Conservation (phyloP, 2,329 filamentous ascomycete species). For the Leptosphaerulina australis region DNA sequence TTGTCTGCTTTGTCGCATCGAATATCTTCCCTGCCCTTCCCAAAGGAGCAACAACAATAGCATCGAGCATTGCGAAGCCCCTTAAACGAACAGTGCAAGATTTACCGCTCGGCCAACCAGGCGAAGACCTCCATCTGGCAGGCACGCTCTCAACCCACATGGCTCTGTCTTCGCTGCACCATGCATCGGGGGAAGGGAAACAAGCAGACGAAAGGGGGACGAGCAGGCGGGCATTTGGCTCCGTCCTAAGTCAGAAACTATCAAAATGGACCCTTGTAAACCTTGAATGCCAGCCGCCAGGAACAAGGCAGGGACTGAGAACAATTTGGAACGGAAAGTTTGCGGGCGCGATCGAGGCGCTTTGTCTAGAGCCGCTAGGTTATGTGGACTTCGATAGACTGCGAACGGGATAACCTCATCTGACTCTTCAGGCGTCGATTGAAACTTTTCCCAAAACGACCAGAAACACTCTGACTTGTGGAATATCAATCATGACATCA, state of each 20-base stretch:
- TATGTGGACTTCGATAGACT: conserved; percentile 1
- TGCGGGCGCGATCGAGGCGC: background rate
- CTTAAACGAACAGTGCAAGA: background rate
- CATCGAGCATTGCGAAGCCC: background rate
- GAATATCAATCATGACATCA: background rate
- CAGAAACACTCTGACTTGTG: background rate
- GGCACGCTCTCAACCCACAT: background rate
- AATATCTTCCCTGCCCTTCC: background rate
- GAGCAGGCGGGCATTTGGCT: background rate
- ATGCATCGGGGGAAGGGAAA: background rate
- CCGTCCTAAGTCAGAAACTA: background rate
- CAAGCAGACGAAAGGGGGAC: background rate
- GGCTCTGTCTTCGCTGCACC: background rate
- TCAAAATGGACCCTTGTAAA: conserved; percentile 5
- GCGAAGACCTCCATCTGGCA: conserved; percentile 6
- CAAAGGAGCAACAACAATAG: background rate
- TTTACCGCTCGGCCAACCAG: conserved; percentile 1
- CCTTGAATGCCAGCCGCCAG: background rate
- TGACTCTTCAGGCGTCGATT: background rate
- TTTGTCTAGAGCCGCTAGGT: background rate
- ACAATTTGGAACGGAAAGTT: background rate
- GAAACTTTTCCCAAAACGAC: background rate
- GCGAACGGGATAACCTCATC: background rate
- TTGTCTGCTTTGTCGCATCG: background rate
- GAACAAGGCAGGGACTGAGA: background rate